These are phyloP conservation scores for Rubroshorea leprosula DNA, from an alignment of 345 rosid genomes.

Conservation along the genomic window DNA sequence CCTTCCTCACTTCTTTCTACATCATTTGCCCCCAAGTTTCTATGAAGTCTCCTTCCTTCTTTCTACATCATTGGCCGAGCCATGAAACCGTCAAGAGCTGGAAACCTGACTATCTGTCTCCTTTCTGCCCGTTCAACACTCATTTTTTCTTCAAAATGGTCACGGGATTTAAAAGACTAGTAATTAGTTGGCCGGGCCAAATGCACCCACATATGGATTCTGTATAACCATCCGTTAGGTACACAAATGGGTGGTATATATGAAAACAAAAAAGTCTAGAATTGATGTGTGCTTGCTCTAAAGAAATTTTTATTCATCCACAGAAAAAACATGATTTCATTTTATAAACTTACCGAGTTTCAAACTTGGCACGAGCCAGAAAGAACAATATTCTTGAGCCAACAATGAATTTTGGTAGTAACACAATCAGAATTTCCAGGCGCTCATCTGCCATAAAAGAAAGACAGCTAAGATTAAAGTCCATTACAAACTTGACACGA, in stretches of 20 bases:
- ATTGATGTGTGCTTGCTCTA: no score
- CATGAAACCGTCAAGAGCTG: neutral
- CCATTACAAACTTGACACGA: neutral
- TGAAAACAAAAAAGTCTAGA: no score
- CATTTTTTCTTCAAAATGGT: neutral
- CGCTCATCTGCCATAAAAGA: no score
- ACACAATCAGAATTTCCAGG: no score
- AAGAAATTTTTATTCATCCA: neutral
- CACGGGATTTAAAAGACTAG: constrained; percentile 16
- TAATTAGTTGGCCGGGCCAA: constrained; percentile 8
- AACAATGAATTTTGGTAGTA: no score
- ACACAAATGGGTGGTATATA: no score
- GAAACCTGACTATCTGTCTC: neutral
- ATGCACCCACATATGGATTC: neutral
- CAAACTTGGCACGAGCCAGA: no score
- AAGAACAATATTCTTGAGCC: no score
- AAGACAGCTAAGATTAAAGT: no score
- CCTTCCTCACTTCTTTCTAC: constrained; percentile 9
- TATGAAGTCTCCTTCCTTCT: constrained; percentile 5
- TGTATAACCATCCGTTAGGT: no score
- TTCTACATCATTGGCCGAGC: constrained; percentile 8
- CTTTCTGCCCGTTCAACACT: neutral
- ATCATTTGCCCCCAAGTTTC: no score
- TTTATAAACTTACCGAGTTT: constrained; percentile 6
- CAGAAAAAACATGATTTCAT: no score